A percentile compares a stretch with the other conserved stretches of the same genome.
Conservation (phyloP, 1,284 basidiomycete genomes). For the Ceraceosorus bombacis region DNA sequence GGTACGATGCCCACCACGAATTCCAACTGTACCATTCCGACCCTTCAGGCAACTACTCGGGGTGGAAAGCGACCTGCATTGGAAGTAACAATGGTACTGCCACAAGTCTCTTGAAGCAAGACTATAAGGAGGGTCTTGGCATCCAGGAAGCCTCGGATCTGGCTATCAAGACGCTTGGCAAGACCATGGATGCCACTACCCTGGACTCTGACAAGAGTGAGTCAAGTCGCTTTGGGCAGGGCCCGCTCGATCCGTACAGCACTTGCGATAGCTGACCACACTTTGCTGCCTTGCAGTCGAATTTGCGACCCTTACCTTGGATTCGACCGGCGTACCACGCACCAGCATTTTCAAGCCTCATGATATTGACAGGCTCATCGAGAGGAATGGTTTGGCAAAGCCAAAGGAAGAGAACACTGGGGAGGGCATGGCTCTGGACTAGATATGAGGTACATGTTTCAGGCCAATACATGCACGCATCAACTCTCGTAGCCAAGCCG, state of each 20-base stretch:
- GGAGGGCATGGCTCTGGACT: slow-evolving; percentile 3
- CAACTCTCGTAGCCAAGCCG: too few species aligned
- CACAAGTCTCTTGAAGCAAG: slow-evolving; percentile 89
- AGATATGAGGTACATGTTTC: too few species aligned
- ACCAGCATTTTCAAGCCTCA: slow-evolving; percentile 86
- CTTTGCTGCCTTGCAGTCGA: slow-evolving; percentile 63
- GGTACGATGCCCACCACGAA: slow-evolving; percentile 87
- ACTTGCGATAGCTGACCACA: neutral
- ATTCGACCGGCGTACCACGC: slow-evolving; percentile 67
- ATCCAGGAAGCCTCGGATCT: slow-evolving; percentile 66
- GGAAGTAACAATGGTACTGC: slow-evolving; percentile 94
- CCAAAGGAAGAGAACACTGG: slow-evolving; percentile 3
- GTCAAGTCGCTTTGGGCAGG: slow-evolving; percentile 4
- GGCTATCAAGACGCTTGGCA: slow-evolving; percentile 90
- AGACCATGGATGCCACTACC: slow-evolving; percentile 98
- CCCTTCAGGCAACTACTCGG: slow-evolving; percentile 95
- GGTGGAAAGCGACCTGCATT: slow-evolving; percentile 98
- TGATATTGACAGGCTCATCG: slow-evolving; percentile 78
- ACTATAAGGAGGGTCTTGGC: slow-evolving; percentile 88
- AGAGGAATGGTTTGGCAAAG: slow-evolving; percentile 69
- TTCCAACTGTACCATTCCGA: slow-evolving; percentile 99
- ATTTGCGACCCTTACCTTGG: slow-evolving; percentile 82
- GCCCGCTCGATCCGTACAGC: neutral
- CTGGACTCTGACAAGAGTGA: slow-evolving; percentile 56
- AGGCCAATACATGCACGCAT: too few species aligned